Percentiles rank a stretch among this genome's conserved stretches.
Evolutionary conservation across 495 filamentous ascomycete species (phyloP).

Genomic region (Annulohypoxylon maeteangense): DNA sequence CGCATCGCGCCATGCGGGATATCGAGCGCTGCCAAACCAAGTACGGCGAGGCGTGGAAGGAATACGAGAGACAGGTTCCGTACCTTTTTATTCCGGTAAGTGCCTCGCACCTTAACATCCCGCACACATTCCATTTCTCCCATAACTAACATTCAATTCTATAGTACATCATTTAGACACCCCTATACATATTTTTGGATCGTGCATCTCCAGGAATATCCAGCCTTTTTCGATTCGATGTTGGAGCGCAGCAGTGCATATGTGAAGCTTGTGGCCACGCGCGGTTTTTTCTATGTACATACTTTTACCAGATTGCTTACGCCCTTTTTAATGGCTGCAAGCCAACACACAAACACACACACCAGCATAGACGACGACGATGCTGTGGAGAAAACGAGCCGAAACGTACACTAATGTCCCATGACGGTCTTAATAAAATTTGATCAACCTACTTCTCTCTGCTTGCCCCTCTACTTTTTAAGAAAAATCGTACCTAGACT

Average conservation of each 20-base stretch:
- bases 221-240: background rate
- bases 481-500: no score
- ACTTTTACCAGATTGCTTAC: slow-evolving; percentile 36
- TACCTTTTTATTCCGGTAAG: slow-evolving; percentile 97
- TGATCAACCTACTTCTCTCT: slow-evolving; percentile 10
- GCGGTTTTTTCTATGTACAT: slow-evolving; percentile 30
- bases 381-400: slow-evolving; percentile 34
- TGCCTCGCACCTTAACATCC: slow-evolving; percentile 35
- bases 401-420: slow-evolving; percentile 25
- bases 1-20: slow-evolving; percentile 86
- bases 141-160: background rate
- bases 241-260: background rate
- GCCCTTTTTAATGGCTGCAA: slow-evolving; percentile 20
- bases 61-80: slow-evolving; percentile 89
- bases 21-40: slow-evolving; percentile 84
- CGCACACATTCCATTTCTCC: no score
- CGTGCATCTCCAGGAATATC: background rate
- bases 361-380: slow-evolving; percentile 14
- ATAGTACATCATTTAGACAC: slow-evolving; percentile 46
- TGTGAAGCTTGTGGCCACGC: slow-evolving; percentile 1
- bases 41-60: slow-evolving; percentile 91
- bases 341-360: no score
- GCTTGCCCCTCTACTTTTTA: no score
- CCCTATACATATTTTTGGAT: background rate
- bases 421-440: slow-evolving; percentile 23